phyloP scores from a whole-genome alignment of 306 rosid genomes.

The Comarum palustre region DNA sequence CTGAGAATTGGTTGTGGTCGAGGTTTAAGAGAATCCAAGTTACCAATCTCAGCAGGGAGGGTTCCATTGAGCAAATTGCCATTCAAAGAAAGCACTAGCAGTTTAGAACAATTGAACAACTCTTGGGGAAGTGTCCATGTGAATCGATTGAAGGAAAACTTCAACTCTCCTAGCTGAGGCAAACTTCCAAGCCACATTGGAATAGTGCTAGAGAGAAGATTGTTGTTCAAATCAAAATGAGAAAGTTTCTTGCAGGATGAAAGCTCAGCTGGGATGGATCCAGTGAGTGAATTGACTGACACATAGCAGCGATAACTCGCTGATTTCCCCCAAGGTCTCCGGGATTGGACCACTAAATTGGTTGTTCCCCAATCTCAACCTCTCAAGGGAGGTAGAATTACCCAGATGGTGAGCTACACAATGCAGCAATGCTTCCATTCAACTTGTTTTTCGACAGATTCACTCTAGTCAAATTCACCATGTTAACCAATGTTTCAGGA shows the following conservation, averaged over 20 bases:
- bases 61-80: conserved; percentile 71
- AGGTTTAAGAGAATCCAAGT: conserved; percentile 63
- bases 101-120: conserved; percentile 64
- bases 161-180: conserved; percentile 71
- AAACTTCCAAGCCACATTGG: conserved; percentile 81
- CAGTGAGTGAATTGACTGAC: conserved; percentile 69
- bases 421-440: conserved; percentile 68
- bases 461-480: conserved; percentile 72
- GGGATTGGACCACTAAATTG: conserved; percentile 77
- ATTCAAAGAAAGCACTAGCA: conserved; percentile 65
- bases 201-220: conserved; percentile 58
- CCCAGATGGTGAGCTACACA: conserved; percentile 73
- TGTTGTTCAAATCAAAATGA: conserved; percentile 60
- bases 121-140: conserved; percentile 60
- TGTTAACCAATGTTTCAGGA: conserved; percentile 53
- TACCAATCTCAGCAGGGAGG: conserved; percentile 59
- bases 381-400: conserved; percentile 61
- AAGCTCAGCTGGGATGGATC: conserved; percentile 73
- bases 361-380: conserved; percentile 73
- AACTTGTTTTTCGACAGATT: conserved; percentile 72
- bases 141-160: conserved; percentile 65
- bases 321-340: conserved; percentile 54
- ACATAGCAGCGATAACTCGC: conserved; percentile 56
- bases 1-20: conserved; percentile 55
- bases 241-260: conserved; percentile 65